Percentiles rank a stretch among this genome's conserved stretches.
These are phyloP conservation scores for Avena insularis DNA, from an alignment of 176 grass and related monocot species.

Conservation along the genomic window DNA sequence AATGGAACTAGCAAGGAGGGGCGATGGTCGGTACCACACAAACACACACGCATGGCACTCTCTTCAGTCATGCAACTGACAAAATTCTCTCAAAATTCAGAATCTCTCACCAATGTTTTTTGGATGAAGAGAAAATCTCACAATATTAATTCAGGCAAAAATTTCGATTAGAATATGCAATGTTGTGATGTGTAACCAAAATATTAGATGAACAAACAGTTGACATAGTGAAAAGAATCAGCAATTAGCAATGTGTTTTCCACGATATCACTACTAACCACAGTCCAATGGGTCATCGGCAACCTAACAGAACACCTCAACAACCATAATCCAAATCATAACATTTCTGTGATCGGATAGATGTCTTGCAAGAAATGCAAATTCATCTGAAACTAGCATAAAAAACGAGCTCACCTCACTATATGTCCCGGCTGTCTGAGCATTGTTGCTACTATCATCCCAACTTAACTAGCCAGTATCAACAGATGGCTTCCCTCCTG, in stretches of 20 bases:
- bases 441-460: background rate
- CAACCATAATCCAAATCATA: conserved; percentile 29
- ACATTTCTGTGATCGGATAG: conserved; percentile 42
- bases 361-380: conserved; percentile 55
- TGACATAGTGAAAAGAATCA: background rate
- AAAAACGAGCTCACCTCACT: conserved; percentile 17
- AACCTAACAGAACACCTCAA: background rate
- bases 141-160: no score
- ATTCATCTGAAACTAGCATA: conserved; percentile 44
- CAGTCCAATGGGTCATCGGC: conserved; percentile 30
- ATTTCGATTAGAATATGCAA: no score
- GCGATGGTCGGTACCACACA: no score
- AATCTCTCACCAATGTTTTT: no score
- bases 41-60: no score
- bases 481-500: conserved; percentile 63
- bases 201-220: conserved; percentile 55
- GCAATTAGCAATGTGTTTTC: background rate
- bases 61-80: no score
- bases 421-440: conserved; percentile 42
- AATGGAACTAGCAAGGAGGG: no score
- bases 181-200: background rate
- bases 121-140: no score
- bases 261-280: conserved; percentile 18
- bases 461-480: background rate
- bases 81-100: no score